These are phyloP conservation scores for Xylaria digitata DNA, from an alignment of 2,329 filamentous ascomycete genomes.

Conservation along the genomic window DNA sequence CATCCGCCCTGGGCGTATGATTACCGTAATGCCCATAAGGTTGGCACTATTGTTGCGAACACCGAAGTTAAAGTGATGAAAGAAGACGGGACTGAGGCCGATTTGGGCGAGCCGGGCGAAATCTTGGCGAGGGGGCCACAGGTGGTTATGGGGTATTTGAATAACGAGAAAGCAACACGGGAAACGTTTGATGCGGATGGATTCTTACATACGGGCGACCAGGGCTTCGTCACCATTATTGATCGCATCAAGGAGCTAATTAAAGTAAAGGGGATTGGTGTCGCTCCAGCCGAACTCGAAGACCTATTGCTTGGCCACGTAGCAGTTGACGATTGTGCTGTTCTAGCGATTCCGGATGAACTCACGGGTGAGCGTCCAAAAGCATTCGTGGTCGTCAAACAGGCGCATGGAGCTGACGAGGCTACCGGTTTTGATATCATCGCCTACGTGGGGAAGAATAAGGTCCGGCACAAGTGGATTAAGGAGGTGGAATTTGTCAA, in stretches of 20 bases:
- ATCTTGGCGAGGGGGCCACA: slow-evolving; percentile 61
- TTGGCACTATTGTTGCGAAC: slow-evolving; percentile 66
- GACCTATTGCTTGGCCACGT: slow-evolving; percentile 68
- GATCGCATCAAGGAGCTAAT: slow-evolving; percentile 76
- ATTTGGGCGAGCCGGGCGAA: slow-evolving; percentile 63
- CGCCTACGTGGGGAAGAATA: slow-evolving; percentile 63
- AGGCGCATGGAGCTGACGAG: slow-evolving; percentile 35
- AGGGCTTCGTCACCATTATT: slow-evolving; percentile 66
- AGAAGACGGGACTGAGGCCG: slow-evolving; percentile 65
- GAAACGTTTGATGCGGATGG: slow-evolving; percentile 55
- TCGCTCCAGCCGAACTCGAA: slow-evolving; percentile 73
- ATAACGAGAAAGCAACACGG: slow-evolving; percentile 53
- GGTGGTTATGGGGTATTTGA: slow-evolving; percentile 62
- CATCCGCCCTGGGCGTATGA: slow-evolving; percentile 67
- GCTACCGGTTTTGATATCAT: slow-evolving; percentile 56
- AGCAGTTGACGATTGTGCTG: slow-evolving; percentile 67
- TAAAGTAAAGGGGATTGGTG: slow-evolving; percentile 72
- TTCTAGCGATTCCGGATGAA: slow-evolving; percentile 64
- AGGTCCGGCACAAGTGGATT: slow-evolving; percentile 67
- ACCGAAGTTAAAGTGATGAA: slow-evolving; percentile 69
- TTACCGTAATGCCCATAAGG: slow-evolving; percentile 67
- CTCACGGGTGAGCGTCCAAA: slow-evolving; percentile 67
- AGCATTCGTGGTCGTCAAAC: slow-evolving; percentile 65
- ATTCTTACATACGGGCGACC: slow-evolving; percentile 65
- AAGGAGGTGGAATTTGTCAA: slow-evolving; percentile 62